These are phyloP conservation scores for Scheffersomyces stambukii DNA, from an alignment of 1,139 yeast genomes.

Conservation along the genomic window DNA sequence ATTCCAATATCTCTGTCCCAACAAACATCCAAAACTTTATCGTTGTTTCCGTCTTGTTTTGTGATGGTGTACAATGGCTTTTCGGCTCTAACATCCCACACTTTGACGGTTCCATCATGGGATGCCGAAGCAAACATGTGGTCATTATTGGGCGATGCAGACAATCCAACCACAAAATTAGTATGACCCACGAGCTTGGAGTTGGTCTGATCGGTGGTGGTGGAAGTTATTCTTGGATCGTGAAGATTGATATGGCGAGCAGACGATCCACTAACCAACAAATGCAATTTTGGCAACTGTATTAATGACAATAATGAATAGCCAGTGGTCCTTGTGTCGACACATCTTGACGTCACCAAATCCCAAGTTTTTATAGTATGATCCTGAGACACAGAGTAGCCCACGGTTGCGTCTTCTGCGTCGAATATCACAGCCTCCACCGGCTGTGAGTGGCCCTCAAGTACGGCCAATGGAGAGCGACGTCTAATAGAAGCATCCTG, in stretches of 20 bases:
- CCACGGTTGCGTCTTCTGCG: conserved; percentile 67
- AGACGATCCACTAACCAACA: conserved; percentile 88
- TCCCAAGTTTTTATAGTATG: conserved; percentile 97
- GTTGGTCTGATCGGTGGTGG: conserved; percentile 39
- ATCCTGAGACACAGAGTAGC: conserved; percentile 92
- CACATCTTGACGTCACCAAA: conserved; percentile 73
- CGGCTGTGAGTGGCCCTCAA: conserved; percentile 80
- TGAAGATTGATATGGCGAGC: conserved; percentile 93
- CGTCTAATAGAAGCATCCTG: conserved; percentile 75
- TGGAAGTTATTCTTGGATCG: conserved; percentile 66
- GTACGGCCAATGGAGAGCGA: conserved; percentile 72
- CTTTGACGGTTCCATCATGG: conserved; percentile 91
- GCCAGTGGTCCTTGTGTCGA: conserved; percentile 88
- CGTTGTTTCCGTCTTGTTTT: conserved; percentile 50
- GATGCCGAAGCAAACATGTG: conserved; percentile 86
- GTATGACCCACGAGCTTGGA: conserved; percentile 82
- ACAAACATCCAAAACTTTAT: conserved; percentile 79
- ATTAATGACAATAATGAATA: conserved; percentile 76
- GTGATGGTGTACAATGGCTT: conserved; percentile 82
- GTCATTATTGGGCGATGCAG: conserved; percentile 68
- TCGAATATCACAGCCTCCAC: conserved; percentile 85
- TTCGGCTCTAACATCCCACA: conserved; percentile 94
- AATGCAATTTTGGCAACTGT: conserved; percentile 58
- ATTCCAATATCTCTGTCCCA: conserved; percentile 83
- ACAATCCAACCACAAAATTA: conserved; percentile 80